Conservation (phyloP, 495 filamentous ascomycete genomes). For the Staphylotrichum longicolle region DNA sequence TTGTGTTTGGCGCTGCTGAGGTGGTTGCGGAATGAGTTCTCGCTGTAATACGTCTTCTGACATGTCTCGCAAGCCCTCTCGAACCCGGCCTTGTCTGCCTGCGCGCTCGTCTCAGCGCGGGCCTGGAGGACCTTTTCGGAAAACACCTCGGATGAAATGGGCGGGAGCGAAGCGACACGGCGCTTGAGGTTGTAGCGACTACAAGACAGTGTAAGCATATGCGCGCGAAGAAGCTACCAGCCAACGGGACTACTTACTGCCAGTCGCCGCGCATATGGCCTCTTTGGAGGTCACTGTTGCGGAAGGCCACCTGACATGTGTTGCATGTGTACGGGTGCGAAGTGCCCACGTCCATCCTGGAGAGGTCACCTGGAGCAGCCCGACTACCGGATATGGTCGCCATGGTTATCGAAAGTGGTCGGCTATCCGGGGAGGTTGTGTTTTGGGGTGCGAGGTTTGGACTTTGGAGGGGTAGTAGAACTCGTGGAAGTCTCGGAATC, state of each 20-base stretch:
- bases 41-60: conserved; percentile 90
- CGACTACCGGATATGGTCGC: conserved; percentile 52
- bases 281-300: conserved; percentile 87
- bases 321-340: conserved; percentile 96
- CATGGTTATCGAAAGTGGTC: conserved; percentile 40
- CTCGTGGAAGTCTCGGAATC: too few relatives aligned
- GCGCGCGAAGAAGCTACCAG: conserved; percentile 4
- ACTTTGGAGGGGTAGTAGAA: too few relatives aligned
- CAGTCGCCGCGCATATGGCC: conserved; percentile 96
- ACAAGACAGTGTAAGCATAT: conserved; percentile 13
- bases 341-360: conserved; percentile 39
- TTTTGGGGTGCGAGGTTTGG: background rate
- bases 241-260: conserved; percentile 66
- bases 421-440: background rate
- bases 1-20: conserved; percentile 88
- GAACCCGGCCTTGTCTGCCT: conserved; percentile 85
- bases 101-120: conserved; percentile 75
- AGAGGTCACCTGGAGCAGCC: conserved; percentile 28
- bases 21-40: conserved; percentile 94
- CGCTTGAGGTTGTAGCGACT: conserved; percentile 98
- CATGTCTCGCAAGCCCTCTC: conserved; percentile 80
- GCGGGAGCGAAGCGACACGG: conserved; percentile 85
- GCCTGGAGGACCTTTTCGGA: conserved; percentile 96
- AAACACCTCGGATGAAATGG: conserved; percentile 88
- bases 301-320: conserved; percentile 94